Conservation (phyloP, 441 rosid species). For the Heliophila coronopifolia region DNA sequence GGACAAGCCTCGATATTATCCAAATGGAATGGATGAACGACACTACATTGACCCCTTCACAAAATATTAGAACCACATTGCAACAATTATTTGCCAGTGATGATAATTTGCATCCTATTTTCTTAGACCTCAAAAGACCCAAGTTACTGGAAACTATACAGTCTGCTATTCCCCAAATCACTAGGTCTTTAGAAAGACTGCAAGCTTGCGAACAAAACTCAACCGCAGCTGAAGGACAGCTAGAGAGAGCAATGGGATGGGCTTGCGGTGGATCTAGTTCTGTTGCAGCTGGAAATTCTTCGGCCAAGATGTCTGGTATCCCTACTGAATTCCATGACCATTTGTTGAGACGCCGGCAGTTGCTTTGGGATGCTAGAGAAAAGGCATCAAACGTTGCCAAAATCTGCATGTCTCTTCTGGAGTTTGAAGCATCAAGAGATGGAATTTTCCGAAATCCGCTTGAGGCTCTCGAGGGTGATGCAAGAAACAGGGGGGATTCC, state of each 20-base stretch:
- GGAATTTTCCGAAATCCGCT: conserved; percentile 61
- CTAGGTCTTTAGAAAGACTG: conserved; percentile 65
- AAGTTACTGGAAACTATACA: conserved; percentile 66
- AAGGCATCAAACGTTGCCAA: conserved; percentile 71
- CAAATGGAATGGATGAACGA: conserved; percentile 97
- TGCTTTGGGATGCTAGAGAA: conserved; percentile 77
- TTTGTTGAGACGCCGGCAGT: conserved; percentile 63
- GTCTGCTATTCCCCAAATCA: conserved; percentile 58
- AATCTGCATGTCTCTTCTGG: conserved; percentile 72
- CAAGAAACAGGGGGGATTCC: conserved; percentile 47
- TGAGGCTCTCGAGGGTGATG: conserved; percentile 52
- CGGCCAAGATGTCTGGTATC: conserved; percentile 69
- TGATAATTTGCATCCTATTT: conserved; percentile 49
- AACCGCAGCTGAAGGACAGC: conserved; percentile 76
- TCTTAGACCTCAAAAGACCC: conserved; percentile 63
- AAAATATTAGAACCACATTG: conserved; percentile 49
- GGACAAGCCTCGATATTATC: conserved; percentile 71
- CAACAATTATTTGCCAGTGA: conserved; percentile 52
- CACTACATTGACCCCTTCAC: conserved; percentile 50
- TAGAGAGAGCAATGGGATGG: conserved; percentile 98
- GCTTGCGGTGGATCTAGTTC: conserved; percentile 91
- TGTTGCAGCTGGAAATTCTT: conserved; percentile 42
- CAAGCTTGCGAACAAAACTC: conserved; percentile 76
- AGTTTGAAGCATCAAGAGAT: conserved; percentile 92
- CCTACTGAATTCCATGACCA: conserved; percentile 87